These are phyloP conservation scores for Alternaria incomplexa DNA, from an alignment of 2,329 filamentous ascomycete species.

Conservation along the genomic window DNA sequence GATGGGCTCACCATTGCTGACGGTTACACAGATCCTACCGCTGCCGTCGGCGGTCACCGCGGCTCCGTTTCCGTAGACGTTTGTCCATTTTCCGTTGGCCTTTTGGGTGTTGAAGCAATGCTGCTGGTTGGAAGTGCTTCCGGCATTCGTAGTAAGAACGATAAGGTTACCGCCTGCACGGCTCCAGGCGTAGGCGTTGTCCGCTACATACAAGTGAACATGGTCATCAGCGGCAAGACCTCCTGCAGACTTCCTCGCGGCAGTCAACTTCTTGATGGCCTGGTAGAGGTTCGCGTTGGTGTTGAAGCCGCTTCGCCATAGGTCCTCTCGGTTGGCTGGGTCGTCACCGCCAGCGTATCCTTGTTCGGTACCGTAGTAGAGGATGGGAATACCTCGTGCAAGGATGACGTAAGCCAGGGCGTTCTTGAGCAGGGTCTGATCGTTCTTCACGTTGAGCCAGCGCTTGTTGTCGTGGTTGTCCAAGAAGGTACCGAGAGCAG, in stretches of 20 bases:
- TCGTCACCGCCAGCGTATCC: conserved; percentile 46
- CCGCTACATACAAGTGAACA: conserved; percentile 51
- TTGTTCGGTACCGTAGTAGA: conserved; percentile 51
- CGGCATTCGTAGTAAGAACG: conserved; percentile 55
- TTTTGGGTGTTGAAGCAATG: conserved; percentile 54
- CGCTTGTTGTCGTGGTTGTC: conserved; percentile 51
- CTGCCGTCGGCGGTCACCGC: conserved; percentile 49
- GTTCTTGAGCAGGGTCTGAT: conserved; percentile 47
- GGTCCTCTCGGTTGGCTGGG: conserved; percentile 50
- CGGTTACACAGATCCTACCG: conserved; percentile 52
- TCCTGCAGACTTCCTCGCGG: conserved; percentile 45
- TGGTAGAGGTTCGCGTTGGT: conserved; percentile 38
- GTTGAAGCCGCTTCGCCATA: conserved; percentile 48
- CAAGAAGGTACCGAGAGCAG: conserved; percentile 46
- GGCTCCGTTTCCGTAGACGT: conserved; percentile 47
- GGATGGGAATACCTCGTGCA: conserved; percentile 48
- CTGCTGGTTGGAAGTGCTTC: conserved; percentile 46
- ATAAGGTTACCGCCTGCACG: conserved; percentile 54
- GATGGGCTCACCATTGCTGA: conserved; percentile 53
- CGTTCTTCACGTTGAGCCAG: conserved; percentile 46
- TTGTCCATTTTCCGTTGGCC: conserved; percentile 50
- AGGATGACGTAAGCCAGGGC: conserved; percentile 48
- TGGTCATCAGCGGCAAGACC: conserved; percentile 55
- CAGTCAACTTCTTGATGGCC: conserved; percentile 32
- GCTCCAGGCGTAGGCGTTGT: conserved; percentile 55